Evolutionary conservation across 257 asterid species (phyloP), one percentile per base, ranked within the genome.

Genomic region (Solanum piurae): DNA sequence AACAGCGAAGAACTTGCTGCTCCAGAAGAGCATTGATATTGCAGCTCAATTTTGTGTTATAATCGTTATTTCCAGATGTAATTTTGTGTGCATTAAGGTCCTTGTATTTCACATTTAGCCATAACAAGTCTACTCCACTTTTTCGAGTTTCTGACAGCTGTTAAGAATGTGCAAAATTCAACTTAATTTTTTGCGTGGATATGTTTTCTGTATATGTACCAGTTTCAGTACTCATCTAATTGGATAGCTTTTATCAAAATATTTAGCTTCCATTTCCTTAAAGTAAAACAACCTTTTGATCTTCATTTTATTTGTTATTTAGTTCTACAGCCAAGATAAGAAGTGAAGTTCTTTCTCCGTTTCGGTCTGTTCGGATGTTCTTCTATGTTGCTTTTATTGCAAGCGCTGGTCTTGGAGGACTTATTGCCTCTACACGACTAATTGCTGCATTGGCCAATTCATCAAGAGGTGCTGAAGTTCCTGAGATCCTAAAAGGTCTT

Each of bases 281-380:
- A 69, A 77, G 86, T 88, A 86, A 89, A 86, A 80, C 86, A 49
- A 76, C 83, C 83, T 66, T 86, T 86, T 91, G 86, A 89, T 88
- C 85, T 66, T 80, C 83, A 64, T 91, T 86, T 87, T 60, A 23
- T 88, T 87, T 89, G 89, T 84, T 88, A 71, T 93, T 89, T 94
- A 95, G 99, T 89, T 96, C 99, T 77, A 86, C 98, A 38, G 95
- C 99, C 90, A 95, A 90, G 90, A 95, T 95, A 89, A 92, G 97
- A 73, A 93, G 99, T 73, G 99, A 96, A 92, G 99, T 95, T 84
- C 98, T 96, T 73, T 87, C 98, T 77, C 99, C 98, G 31, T 96
- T 96, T 83, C 97, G 99, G 27, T 90, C 99, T 25, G 94, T 94
- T 84, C 94, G 98, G 83, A 95, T 96, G 99, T 96, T 96, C 96